phyloP scores from a whole-genome alignment of 768 basidiomycete species.

The Phaeolepiota aurea region DNA sequence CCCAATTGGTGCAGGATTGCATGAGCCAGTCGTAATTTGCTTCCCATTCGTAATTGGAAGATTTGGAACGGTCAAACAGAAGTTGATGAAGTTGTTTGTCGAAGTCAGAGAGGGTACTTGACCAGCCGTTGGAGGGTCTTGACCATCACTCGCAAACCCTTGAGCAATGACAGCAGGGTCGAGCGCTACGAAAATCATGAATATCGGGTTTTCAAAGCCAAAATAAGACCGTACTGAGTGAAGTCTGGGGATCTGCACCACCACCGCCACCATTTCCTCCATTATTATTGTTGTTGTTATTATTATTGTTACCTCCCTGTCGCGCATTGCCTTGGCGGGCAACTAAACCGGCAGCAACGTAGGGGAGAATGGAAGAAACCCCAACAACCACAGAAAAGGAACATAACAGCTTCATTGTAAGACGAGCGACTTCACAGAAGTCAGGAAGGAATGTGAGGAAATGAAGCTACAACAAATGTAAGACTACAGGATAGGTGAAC shows the following conservation, averaged over 20 bases:
- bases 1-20: slow-evolving; percentile 50
- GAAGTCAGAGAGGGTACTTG: slow-evolving; percentile 42
- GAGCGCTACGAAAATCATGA: slow-evolving; percentile 28
- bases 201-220: neutral
- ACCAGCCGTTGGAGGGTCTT: slow-evolving; percentile 29
- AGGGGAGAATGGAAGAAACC: slow-evolving; percentile 28
- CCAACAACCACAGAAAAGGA: slow-evolving; percentile 29
- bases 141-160: slow-evolving; percentile 44
- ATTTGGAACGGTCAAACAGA: slow-evolving; percentile 31
- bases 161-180: slow-evolving; percentile 40
- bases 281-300: slow-evolving; percentile 11
- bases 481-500: neutral
- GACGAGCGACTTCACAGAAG: slow-evolving; percentile 38
- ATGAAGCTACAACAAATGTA: slow-evolving; percentile 17
- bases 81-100: slow-evolving; percentile 55
- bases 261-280: slow-evolving; percentile 11
- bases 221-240: slow-evolving; percentile 21
- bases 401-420: slow-evolving; percentile 43
- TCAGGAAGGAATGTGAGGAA: slow-evolving; percentile 24
- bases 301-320: slow-evolving; percentile 5
- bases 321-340: slow-evolving; percentile 14
- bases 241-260: slow-evolving; percentile 32
- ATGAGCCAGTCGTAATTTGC: slow-evolving; percentile 38
- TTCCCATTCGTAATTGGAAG: slow-evolving; percentile 45
- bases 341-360: slow-evolving; percentile 22